Conservation (phyloP, 2,329 filamentous ascomycete genomes). For the Cylindrodendrum hubeiense region DNA sequence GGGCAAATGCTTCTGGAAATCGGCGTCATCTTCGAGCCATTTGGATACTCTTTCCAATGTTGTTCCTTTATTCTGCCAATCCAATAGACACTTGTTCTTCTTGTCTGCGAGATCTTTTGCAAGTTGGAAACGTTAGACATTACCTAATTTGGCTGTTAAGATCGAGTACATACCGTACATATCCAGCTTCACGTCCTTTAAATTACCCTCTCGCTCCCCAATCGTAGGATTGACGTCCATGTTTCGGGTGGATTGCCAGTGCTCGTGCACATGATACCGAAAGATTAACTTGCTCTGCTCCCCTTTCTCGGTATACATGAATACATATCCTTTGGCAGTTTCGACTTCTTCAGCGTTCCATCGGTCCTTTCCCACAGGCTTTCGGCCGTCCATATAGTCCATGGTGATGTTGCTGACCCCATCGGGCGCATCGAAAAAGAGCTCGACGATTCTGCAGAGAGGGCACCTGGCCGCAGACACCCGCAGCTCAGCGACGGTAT, state of each 20-base stretch:
- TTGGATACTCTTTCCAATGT: constrained; percentile 2
- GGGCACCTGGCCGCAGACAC: constrained; percentile 2
- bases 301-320: constrained; percentile 2
- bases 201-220: constrained; percentile 8
- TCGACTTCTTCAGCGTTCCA: constrained; percentile 3
- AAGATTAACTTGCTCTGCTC: constrained; percentile 11
- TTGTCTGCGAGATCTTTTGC: background rate
- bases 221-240: background rate
- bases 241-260: constrained; percentile 10
- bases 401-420: background rate
- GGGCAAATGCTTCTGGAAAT: background rate
- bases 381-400: constrained; percentile 12
- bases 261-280: constrained; percentile 7
- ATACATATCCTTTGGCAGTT: background rate
- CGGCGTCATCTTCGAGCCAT: background rate
- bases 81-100: background rate
- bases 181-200: constrained; percentile 4
- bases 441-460: constrained; percentile 4
- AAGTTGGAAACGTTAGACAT: background rate
- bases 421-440: constrained; percentile 8
- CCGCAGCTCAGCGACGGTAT: constrained; percentile 8
- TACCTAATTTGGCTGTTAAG: background rate
- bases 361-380: constrained; percentile 3
- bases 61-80: background rate
- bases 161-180: background rate